Percentiles rank a stretch among this genome's conserved stretches.
phyloP scores from a whole-genome alignment of 495 filamentous ascomycete species.

The Hypoxylon subgilvum region DNA sequence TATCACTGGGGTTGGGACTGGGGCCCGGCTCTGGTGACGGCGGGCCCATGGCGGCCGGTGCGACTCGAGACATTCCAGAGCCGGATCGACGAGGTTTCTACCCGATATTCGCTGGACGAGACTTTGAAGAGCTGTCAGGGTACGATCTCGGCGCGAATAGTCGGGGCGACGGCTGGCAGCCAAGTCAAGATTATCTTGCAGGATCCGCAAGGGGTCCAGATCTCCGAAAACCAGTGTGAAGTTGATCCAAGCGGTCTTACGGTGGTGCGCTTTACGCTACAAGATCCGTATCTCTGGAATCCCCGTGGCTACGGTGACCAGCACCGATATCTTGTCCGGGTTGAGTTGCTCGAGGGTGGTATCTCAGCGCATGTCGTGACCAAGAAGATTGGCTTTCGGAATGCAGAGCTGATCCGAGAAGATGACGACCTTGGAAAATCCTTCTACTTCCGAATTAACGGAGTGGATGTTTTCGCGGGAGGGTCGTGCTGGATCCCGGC shows the following conservation, averaged over 20 bases:
- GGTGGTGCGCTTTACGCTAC: slow-evolving; percentile 47
- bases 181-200: slow-evolving; percentile 49
- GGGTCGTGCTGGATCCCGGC: slow-evolving; percentile 81
- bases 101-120: slow-evolving; percentile 54
- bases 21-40: slow-evolving; percentile 75
- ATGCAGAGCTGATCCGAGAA: slow-evolving; percentile 64
- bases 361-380: slow-evolving; percentile 46
- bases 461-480: slow-evolving; percentile 70
- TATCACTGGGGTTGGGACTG: slow-evolving; percentile 74
- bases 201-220: slow-evolving; percentile 46
- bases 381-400: slow-evolving; percentile 69
- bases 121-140: slow-evolving; percentile 54
- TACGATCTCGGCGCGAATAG: slow-evolving; percentile 38
- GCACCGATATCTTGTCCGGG: slow-evolving; percentile 55
- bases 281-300: slow-evolving; percentile 69
- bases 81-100: slow-evolving; percentile 62
- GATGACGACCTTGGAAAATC: slow-evolving; percentile 65
- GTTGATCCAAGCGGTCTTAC: slow-evolving; percentile 37
- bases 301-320: slow-evolving; percentile 71
- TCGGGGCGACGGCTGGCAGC: slow-evolving; percentile 22
- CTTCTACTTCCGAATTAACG: slow-evolving; percentile 77
- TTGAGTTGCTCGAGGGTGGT: slow-evolving; percentile 51
- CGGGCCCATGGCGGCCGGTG: slow-evolving; percentile 76
- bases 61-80: slow-evolving; percentile 65
- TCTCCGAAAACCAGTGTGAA: slow-evolving; percentile 31